Conservation (phyloP, 2,329 filamentous ascomycete genomes). For the Colletotrichum sp. region DNA sequence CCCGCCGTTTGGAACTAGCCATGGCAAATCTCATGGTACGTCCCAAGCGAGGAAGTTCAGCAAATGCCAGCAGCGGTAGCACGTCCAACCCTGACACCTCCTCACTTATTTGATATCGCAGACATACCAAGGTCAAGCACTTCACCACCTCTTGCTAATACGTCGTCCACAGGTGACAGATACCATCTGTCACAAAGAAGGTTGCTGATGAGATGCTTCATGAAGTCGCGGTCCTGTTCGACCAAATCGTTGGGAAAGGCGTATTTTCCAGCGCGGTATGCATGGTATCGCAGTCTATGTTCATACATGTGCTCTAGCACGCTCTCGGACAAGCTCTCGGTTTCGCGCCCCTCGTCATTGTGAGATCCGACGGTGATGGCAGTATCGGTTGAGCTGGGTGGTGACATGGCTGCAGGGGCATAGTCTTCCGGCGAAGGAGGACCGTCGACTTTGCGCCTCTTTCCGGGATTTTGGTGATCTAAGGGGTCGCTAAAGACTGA, state of each 20-base stretch:
- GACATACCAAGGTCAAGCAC: conserved; percentile 53
- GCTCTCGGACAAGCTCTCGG: conserved; percentile 45
- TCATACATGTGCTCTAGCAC: conserved; percentile 49
- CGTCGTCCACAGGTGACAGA: conserved; percentile 46
- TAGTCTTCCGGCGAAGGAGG: conserved; percentile 12
- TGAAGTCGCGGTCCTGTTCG: conserved; percentile 46
- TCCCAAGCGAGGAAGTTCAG: background rate
- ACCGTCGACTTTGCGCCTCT: background rate
- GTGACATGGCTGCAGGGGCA: conserved; percentile 10
- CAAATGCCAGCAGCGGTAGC: background rate
- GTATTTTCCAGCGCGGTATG: conserved; percentile 46
- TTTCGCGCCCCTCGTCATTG: conserved; percentile 29
- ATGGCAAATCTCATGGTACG: background rate
- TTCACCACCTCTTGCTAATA: conserved; percentile 41
- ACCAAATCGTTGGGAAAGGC: conserved; percentile 48
- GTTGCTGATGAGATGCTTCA: conserved; percentile 45
- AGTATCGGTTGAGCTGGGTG: conserved; percentile 11
- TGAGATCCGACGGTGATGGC: conserved; percentile 21
- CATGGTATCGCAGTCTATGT: conserved; percentile 44
- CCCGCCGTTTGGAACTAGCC: background rate
- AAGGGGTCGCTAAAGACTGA: background rate
- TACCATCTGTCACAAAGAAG: conserved; percentile 46
- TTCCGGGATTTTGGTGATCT: background rate
- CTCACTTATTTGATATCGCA: background rate
- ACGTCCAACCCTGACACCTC: background rate